Base-by-base conservation (phyloP, 202 grass and related monocot species). In the Bolboschoenoplectus hybrid region DNA sequence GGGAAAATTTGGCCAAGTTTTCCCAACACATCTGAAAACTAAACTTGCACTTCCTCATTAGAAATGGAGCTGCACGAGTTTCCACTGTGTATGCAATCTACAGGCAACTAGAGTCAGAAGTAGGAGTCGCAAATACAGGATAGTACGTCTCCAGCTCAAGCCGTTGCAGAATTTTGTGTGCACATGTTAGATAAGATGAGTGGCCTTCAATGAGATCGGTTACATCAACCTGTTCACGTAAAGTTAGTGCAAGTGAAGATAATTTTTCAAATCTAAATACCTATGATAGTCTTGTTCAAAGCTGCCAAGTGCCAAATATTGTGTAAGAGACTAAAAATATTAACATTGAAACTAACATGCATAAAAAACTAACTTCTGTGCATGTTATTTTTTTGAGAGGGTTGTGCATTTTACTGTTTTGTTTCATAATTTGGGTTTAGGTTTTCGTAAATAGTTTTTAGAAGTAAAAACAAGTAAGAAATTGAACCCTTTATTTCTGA, bases 91-190 rank as follows among this genome's bases (percentile, higher is more conserved):
- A 52, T 56, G 73, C 50, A 50, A 56, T 77, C 51, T 77, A 81
- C 14, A 38, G 41, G 47, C 19, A 17, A 50, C 41, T 34, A 34
- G 61, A 47, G 9, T 43, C n/a, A 0, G 9, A 44, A 63, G 17
- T 79, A 86, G 58, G 64, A 10, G 34, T 53, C 8, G 13, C 40
- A 34, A 97, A 94, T 46, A 99, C 97, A 16, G 93, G 93, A 80
- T 93, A 93, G 60, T 93, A 97, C 4, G 90, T 91, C 50, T 99
- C 91, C 58, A 99, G 53, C 83, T 97, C 90, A 41, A 99, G 93
- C 72, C 95, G 89, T 36, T 93, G 69, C 26, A 99, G 85, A 73
- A 98, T 98, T 67, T 56, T 86, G 56, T 84, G 86, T 1, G 74
- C 80, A 20, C 86, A 83, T 0, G 81, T 91, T 17, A 98, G 82